These are phyloP conservation scores for Jamesozyma piceae DNA, from an alignment of 805 yeast genomes.

Conservation along the genomic window DNA sequence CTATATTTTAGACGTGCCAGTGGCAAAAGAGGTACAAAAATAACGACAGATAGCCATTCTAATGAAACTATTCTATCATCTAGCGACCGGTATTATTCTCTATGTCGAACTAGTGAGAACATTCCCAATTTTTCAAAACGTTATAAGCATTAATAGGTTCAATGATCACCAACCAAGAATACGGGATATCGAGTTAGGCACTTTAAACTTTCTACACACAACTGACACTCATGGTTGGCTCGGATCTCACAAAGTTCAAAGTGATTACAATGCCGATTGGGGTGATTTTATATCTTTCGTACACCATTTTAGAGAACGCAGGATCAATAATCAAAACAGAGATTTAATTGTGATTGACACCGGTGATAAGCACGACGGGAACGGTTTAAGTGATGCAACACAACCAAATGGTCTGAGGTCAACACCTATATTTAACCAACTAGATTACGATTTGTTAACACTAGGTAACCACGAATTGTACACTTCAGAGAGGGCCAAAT, in stretches of 20 bases:
- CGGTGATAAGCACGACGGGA: conserved; percentile 93
- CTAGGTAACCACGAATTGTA: conserved; percentile 91
- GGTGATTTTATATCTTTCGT: conserved; percentile 78
- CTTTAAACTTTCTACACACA: conserved; percentile 79
- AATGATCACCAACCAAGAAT: conserved; percentile 2
- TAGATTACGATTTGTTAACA: conserved; percentile 69
- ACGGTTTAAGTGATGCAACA: conserved; percentile 78
- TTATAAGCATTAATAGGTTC: not conserved
- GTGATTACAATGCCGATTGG: conserved; percentile 77
- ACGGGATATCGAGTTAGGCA: conserved; percentile 56
- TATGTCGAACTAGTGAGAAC: not conserved
- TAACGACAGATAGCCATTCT: not conserved
- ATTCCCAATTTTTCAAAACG: not conserved
- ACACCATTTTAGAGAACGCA: conserved; percentile 35
- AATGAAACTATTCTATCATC: not conserved
- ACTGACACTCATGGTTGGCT: conserved; percentile 98
- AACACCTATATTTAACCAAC: conserved; percentile 49
- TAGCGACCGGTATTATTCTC: not conserved
- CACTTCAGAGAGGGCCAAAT: conserved; percentile 48
- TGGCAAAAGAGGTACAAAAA: not conserved
- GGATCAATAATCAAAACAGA: conserved; percentile 28
- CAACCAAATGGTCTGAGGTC: conserved; percentile 59
- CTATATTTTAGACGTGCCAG: not conserved
- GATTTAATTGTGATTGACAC: conserved; percentile 76
- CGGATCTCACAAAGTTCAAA: conserved; percentile 77